Base-by-base conservation (phyloP, 108 stramenopile genomes). In the Conticribra weissflogii region DNA sequence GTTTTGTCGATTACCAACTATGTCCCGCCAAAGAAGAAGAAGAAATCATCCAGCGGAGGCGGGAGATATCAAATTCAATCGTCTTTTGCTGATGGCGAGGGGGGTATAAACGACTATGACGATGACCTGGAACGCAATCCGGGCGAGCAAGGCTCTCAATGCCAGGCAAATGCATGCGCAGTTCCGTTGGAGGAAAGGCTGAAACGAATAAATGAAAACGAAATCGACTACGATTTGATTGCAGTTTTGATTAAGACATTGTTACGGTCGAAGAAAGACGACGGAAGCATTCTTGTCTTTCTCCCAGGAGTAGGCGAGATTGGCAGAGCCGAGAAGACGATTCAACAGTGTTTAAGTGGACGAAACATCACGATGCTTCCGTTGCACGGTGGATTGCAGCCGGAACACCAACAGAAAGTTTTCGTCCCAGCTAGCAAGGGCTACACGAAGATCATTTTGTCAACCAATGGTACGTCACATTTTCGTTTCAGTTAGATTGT, bases 241-340 rank as follows among this genome's bases (percentile, higher is more conserved):
- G 89, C 82, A 18, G 18, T 59, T 0, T 78, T 95, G 15, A 81
- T 93, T 0, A 69, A 77, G 53, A 68, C 70, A 32, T 54, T 95
- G 5, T 48, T 92, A 14, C 50, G 58, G 45, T 68, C 17, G 29
- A 80, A 86, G 64, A 47, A 57, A 24, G 86, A 83, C 29, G 89
- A 87, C 66, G 92, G 94, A 21, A 83, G 91, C 5, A 88, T 98
- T 57, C 81, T 98, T 23, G 88, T 97, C 14, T 98, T 98, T 80
- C 59, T 97, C 34, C 89, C 92, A 8, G 98, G 98, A 16, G 91
- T 89, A 41, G 88, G 92, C 5, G 98, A 98, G 65, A 98, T 98
- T 31, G 79, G 82, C 19, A 79, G 78, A 63, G 82, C 92, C 12
- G 73, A 68, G 54, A 72, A 79, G 46, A 64, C 80, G 0, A 78